These are phyloP conservation scores for Lachancea thermotolerans DNA, from an alignment of 805 yeast genomes.

Conservation along the genomic window DNA sequence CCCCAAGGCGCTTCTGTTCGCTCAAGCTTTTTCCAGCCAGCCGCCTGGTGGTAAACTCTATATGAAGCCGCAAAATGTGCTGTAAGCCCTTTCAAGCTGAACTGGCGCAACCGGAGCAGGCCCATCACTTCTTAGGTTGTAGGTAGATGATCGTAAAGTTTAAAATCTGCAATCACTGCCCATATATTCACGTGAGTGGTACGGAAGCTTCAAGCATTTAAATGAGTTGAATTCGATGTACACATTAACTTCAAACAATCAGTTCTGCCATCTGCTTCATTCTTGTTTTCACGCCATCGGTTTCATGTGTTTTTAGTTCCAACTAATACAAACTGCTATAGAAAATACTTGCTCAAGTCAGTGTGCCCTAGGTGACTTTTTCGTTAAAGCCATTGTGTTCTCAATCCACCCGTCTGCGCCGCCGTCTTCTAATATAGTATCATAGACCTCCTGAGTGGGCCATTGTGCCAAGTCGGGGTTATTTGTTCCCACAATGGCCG, in stretches of 20 bases:
- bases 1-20: slow-evolving; percentile 11
- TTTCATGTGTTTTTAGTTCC: not conserved
- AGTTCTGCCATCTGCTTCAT: not conserved
- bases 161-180: not conserved
- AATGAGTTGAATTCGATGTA: too few species aligned
- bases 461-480: slow-evolving; percentile 29
- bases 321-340: not conserved
- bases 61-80: not conserved
- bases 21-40: not conserved
- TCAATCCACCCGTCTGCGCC: slow-evolving; percentile 91
- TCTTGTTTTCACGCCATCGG: not conserved
- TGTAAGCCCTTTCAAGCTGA: not conserved
- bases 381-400: slow-evolving; percentile 64
- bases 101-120: not conserved
- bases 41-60: not conserved
- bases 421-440: slow-evolving; percentile 67
- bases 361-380: slow-evolving; percentile 67
- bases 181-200: too few species aligned
- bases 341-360: slow-evolving; percentile 21
- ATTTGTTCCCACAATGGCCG: slow-evolving; percentile 72
- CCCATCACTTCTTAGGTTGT: not conserved
- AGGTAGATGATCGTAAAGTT: not conserved
- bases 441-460: slow-evolving; percentile 40
- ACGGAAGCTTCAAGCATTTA: too few species aligned
- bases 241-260: not conserved